Percentiles rank a stretch among this genome's conserved stretches.
phyloP scores from a whole-genome alignment of 331 rosid species.

The Quercus tomentella region DNA sequence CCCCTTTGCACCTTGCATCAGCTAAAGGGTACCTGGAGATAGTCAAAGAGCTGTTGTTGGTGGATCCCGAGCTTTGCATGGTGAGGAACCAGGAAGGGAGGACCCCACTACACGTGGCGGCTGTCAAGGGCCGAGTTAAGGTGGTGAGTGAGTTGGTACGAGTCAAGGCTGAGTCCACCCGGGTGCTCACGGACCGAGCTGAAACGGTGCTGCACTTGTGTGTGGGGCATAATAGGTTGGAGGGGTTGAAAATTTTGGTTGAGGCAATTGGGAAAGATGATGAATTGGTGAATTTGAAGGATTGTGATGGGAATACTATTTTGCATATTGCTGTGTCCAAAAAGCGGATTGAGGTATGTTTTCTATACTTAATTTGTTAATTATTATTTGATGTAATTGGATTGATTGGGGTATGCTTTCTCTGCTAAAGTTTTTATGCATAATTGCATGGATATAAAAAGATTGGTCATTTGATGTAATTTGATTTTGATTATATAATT shows the following conservation, averaged over 20 bases:
- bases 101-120: slow-evolving; percentile 28
- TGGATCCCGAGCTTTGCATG: slow-evolving; percentile 21
- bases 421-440: no score
- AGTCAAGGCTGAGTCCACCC: slow-evolving; percentile 9
- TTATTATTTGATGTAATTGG: background rate
- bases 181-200: slow-evolving; percentile 18
- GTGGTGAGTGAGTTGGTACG: slow-evolving; percentile 19
- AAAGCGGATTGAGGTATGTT: slow-evolving; percentile 21
- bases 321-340: slow-evolving; percentile 29
- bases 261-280: background rate
- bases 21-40: slow-evolving; percentile 28
- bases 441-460: no score
- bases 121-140: slow-evolving; percentile 19
- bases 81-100: slow-evolving; percentile 18
- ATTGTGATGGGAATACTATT: slow-evolving; percentile 22
- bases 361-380: background rate
- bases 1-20: slow-evolving; percentile 18
- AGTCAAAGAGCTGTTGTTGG: slow-evolving; percentile 15
- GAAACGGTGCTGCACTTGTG: slow-evolving; percentile 25
- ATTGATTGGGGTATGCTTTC: no score
- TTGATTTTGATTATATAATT: background rate
- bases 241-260: slow-evolving; percentile 19
- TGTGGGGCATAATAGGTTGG: slow-evolving; percentile 20
- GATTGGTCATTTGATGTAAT: no score
- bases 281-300: slow-evolving; percentile 24